A percentile compares a stretch with the other conserved stretches of the same genome.
These are phyloP conservation scores for Backusella psychrophila DNA, from an alignment of 192 early-diverging fungal genomes.

Conservation along the genomic window DNA sequence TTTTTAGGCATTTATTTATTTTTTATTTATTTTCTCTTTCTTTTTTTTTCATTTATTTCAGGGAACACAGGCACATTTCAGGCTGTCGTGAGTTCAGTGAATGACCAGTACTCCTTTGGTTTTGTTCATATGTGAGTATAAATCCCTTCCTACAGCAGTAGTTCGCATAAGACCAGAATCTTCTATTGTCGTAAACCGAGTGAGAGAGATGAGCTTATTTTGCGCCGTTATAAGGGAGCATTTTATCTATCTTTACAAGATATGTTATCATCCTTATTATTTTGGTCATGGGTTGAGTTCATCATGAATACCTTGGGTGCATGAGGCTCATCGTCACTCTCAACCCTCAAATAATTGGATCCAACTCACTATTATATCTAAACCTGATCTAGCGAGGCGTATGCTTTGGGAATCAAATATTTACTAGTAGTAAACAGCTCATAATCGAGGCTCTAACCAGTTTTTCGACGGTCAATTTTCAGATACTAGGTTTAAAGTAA, in stretches of 20 bases:
- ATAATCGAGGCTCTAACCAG: background rate
- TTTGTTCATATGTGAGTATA: background rate
- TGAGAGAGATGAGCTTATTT: background rate
- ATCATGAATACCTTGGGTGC: background rate
- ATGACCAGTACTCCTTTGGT: background rate
- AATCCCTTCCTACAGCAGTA: background rate
- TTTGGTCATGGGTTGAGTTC: background rate
- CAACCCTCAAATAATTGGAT: background rate
- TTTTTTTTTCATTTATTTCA: background rate
- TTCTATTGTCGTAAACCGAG: background rate
- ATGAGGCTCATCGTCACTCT: background rate
- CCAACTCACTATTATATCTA: background rate
- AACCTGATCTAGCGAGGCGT: background rate
- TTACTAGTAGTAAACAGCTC: background rate
- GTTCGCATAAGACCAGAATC: background rate
- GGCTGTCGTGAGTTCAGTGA: constrained; percentile 4
- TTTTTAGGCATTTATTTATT: background rate
- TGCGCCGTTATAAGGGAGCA: background rate
- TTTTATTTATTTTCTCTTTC: background rate
- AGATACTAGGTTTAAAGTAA: background rate
- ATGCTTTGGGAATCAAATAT: background rate
- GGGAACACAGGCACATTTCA: background rate
- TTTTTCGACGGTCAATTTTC: background rate
- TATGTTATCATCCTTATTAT: background rate
- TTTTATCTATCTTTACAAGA: background rate